Evolutionary conservation across 2,329 filamentous ascomycete genomes (phyloP).

Genomic region (Aspergillus sp.): DNA sequence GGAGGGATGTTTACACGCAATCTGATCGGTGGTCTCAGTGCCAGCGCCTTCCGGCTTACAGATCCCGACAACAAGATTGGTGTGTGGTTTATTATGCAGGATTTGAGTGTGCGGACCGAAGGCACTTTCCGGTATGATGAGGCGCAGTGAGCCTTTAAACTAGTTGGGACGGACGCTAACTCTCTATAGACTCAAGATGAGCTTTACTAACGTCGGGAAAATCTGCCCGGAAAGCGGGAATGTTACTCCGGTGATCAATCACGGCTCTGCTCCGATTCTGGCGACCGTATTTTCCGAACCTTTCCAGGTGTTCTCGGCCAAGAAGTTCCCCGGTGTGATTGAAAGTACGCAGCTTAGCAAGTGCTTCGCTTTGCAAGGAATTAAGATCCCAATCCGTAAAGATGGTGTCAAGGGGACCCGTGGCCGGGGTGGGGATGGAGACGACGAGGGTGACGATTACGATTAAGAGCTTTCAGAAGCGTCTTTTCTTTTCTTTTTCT

Average conservation of each 20-base stretch:
- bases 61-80: constrained; percentile 75
- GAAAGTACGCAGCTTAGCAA: constrained; percentile 89
- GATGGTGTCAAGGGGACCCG: constrained; percentile 54
- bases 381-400: constrained; percentile 94
- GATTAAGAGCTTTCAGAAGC: constrained; percentile 12
- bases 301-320: constrained; percentile 92
- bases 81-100: constrained; percentile 95
- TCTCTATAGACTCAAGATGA: constrained; percentile 55
- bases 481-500: background rate
- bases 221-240: constrained; percentile 31
- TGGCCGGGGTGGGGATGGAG: constrained; percentile 27
- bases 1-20: constrained; percentile 91
- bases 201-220: constrained; percentile 76
- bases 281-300: constrained; percentile 79
- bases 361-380: constrained; percentile 85
- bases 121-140: constrained; percentile 71
- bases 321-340: constrained; percentile 97
- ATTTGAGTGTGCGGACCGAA: constrained; percentile 89
- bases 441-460: constrained; percentile 27
- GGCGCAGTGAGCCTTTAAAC: background rate
- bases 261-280: constrained; percentile 70
- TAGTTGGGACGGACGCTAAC: background rate
- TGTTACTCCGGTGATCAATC: constrained; percentile 54
- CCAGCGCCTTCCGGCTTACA: constrained; percentile 76
- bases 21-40: constrained; percentile 83